These are phyloP conservation scores for Emericellopsis terricola DNA, from an alignment of 495 filamentous ascomycete genomes.

Conservation along the genomic window DNA sequence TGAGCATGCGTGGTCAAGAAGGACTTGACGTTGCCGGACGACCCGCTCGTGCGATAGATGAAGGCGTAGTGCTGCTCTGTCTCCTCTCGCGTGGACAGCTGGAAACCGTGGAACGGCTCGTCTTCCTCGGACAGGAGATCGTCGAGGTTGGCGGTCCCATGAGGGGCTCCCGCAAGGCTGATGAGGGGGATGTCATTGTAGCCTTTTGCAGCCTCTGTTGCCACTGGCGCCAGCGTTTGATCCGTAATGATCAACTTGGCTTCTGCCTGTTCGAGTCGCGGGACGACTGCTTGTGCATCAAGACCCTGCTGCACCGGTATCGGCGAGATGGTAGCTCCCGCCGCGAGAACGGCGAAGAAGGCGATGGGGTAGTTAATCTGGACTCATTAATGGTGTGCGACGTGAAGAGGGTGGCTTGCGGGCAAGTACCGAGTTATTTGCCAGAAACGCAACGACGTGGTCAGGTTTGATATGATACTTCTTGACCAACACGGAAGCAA, in stretches of 20 bases:
- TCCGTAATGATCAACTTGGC: background rate
- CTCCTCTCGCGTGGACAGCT: background rate
- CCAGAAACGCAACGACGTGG: no score
- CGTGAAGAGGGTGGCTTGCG: no score
- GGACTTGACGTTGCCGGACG: background rate
- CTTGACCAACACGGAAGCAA: no score
- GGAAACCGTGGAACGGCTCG: background rate
- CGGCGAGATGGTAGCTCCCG: no score
- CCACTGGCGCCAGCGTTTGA: background rate
- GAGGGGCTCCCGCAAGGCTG: background rate
- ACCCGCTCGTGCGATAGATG: background rate
- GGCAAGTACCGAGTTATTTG: no score
- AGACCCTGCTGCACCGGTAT: no score
- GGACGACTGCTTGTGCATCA: no score
- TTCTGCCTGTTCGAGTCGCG: no score
- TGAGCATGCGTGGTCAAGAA: background rate
- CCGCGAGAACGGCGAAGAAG: no score
- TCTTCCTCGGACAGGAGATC: background rate
- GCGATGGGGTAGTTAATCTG: no score
- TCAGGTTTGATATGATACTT: no score
- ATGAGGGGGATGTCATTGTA: background rate
- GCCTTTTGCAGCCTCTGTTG: background rate
- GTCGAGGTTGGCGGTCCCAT: background rate
- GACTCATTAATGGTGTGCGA: no score
- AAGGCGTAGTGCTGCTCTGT: background rate